Evolutionary conservation across 1,284 basidiomycete species (phyloP).

Genomic region (Cutaneotrichosporon spelunceum): DNA sequence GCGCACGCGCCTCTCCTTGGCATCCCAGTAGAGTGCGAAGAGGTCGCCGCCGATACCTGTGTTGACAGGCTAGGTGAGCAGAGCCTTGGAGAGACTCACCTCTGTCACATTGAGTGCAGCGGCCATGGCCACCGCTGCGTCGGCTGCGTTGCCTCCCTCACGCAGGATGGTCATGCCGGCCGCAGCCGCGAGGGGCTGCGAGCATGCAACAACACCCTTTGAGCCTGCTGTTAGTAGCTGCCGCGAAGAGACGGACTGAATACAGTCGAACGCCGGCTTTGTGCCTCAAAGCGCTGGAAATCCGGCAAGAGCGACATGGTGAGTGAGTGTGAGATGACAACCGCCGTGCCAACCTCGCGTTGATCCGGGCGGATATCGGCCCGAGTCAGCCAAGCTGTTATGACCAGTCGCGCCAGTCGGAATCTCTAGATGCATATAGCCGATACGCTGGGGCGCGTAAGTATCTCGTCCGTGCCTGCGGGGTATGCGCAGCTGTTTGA

Average conservation of each 20-base stretch:
- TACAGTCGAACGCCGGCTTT: constrained; percentile 29
- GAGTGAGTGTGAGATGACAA: background rate
- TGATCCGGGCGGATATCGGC: background rate
- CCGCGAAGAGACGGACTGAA: constrained; percentile 58
- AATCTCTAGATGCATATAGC: background rate
- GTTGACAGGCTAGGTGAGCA: constrained; percentile 21
- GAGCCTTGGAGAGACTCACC: constrained; percentile 58
- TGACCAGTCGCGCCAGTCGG: background rate
- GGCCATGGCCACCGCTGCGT: constrained; percentile 74
- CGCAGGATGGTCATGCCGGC: constrained; percentile 79
- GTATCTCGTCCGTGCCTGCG: background rate
- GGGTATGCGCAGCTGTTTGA: background rate
- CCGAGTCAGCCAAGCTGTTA: background rate
- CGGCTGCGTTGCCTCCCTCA: constrained; percentile 83
- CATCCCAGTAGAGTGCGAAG: constrained; percentile 89
- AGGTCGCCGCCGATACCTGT: constrained; percentile 59
- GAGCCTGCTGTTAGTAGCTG: constrained; percentile 72
- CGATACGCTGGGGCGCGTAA: background rate
- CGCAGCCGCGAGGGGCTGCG: constrained; percentile 79
- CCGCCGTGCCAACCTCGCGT: background rate
- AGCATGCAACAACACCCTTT: constrained; percentile 77
- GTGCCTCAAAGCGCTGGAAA: constrained; percentile 21
- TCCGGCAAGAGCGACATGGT: constrained; percentile 4
- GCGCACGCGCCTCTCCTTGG: constrained; percentile 68
- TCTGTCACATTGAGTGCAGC: constrained; percentile 84